Percentiles rank a stretch among this genome's conserved stretches.
Evolutionary conservation across 768 basidiomycete species (phyloP).

Genomic region (Leccinum olivaceopallidum): DNA sequence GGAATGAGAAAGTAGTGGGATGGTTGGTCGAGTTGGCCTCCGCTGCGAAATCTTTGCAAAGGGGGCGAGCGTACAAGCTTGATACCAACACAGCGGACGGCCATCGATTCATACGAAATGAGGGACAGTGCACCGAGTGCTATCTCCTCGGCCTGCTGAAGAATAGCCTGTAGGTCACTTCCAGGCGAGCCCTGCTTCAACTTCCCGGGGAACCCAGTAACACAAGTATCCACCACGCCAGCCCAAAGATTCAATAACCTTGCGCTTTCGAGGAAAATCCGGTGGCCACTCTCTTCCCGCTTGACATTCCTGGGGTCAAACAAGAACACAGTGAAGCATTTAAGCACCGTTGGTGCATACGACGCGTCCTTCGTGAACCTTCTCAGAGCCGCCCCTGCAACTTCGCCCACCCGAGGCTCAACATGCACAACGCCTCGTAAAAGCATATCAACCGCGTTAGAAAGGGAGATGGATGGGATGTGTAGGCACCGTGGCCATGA

Average conservation of each 20-base stretch:
- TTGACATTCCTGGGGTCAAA: conserved; percentile 68
- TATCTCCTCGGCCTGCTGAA: conserved; percentile 57
- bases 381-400: conserved; percentile 64
- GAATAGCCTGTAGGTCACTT: conserved; percentile 40
- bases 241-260: conserved; percentile 57
- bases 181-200: conserved; percentile 37
- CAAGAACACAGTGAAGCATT: conserved; percentile 67
- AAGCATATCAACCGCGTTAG: conserved; percentile 74
- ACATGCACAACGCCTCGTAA: conserved; percentile 83
- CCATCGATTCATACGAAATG: conserved; percentile 53
- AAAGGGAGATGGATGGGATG: conserved; percentile 47
- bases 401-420: conserved; percentile 72
- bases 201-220: conserved; percentile 30
- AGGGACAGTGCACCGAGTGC: conserved; percentile 76
- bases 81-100: conserved; percentile 60
- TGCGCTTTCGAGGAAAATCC: conserved; percentile 65
- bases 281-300: conserved; percentile 61
- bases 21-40: conserved; percentile 32
- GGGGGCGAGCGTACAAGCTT: conserved; percentile 55
- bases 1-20: conserved; percentile 30
- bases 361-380: conserved; percentile 66
- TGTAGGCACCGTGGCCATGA: conserved; percentile 84
- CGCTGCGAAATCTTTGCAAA: conserved; percentile 46
- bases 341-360: conserved; percentile 58
- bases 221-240: no score